Conservation (phyloP, 2,329 filamentous ascomycete species). For the Paramyrothecium sp. region DNA sequence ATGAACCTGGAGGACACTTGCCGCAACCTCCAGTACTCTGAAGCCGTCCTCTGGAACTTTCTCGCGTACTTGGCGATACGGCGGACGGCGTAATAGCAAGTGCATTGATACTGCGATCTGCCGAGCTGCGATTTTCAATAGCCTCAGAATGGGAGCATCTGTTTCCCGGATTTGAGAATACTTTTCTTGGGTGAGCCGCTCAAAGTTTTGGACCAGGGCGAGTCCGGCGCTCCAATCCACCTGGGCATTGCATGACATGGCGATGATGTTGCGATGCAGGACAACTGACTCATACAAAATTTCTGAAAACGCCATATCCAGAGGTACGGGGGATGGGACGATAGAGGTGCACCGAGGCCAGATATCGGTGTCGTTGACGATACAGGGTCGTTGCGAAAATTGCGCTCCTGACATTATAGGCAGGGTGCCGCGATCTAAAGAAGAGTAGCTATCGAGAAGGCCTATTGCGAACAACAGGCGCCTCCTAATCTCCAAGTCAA, state of each 20-base stretch:
- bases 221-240: not conserved
- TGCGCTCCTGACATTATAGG: not conserved
- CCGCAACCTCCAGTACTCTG: not conserved
- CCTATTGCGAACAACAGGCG: not conserved
- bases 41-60: not conserved
- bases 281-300: not conserved
- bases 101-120: not conserved
- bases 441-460: not conserved
- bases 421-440: not conserved
- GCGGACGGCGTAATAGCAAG: not conserved
- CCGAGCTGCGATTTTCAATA: not conserved
- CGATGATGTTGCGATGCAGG: not conserved
- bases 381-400: not conserved
- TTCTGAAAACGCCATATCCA: not conserved
- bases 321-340: not conserved
- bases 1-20: not conserved
- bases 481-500: not conserved
- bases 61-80: not conserved
- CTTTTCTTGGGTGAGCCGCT: not conserved
- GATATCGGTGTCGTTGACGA: not conserved
- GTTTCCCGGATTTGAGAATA: not conserved
- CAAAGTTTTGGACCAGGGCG: not conserved
- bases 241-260: not conserved
- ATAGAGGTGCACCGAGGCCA: not conserved
- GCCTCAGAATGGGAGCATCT: not conserved